A percentile compares a stretch with the other conserved stretches of the same genome.
Conservation (phyloP, 2,329 filamentous ascomycete species). For the Fusarium scirpi region DNA sequence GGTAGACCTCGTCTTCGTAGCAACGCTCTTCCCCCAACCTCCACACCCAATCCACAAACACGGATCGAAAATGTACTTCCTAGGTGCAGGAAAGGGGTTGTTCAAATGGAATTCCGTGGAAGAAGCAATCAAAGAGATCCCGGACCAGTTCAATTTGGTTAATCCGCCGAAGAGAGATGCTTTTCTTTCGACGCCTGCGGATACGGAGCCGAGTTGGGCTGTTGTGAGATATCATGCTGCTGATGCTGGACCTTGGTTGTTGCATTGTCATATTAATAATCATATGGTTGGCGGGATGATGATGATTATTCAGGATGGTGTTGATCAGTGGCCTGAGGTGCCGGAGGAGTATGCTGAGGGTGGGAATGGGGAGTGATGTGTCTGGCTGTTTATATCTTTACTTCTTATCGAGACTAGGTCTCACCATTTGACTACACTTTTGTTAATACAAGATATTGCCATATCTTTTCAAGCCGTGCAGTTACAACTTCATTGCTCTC, state of each 20-base stretch:
- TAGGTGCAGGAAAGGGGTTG: slow-evolving; percentile 63
- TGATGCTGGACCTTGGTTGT: slow-evolving; percentile 65
- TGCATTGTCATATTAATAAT: slow-evolving; percentile 68
- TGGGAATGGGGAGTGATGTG: slow-evolving; percentile 18
- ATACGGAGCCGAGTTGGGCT: slow-evolving; percentile 54
- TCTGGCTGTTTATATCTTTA: not conserved
- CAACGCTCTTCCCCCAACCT: slow-evolving; percentile 59
- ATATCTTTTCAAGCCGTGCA: no score
- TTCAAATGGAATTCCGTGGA: slow-evolving; percentile 67
- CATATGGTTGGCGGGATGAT: slow-evolving; percentile 68
- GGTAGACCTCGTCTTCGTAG: slow-evolving; percentile 67
- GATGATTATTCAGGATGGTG: slow-evolving; percentile 62
- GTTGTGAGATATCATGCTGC: slow-evolving; percentile 64
- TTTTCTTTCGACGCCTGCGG: slow-evolving; percentile 43
- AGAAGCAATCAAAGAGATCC: slow-evolving; percentile 61
- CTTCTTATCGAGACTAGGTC: slow-evolving; percentile 20
- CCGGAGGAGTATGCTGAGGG: slow-evolving; percentile 54
- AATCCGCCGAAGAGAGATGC: slow-evolving; percentile 66
- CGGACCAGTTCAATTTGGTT: slow-evolving; percentile 67
- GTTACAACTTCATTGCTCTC: no score
- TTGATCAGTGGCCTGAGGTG: slow-evolving; percentile 58
- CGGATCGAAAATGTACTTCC: slow-evolving; percentile 68
- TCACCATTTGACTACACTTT: slow-evolving; percentile 4
- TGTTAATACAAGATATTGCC: not conserved
- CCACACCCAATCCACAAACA: slow-evolving; percentile 74